phyloP scores from a whole-genome alignment of 495 filamentous ascomycete genomes.

The Beverwykella pulmonaria region DNA sequence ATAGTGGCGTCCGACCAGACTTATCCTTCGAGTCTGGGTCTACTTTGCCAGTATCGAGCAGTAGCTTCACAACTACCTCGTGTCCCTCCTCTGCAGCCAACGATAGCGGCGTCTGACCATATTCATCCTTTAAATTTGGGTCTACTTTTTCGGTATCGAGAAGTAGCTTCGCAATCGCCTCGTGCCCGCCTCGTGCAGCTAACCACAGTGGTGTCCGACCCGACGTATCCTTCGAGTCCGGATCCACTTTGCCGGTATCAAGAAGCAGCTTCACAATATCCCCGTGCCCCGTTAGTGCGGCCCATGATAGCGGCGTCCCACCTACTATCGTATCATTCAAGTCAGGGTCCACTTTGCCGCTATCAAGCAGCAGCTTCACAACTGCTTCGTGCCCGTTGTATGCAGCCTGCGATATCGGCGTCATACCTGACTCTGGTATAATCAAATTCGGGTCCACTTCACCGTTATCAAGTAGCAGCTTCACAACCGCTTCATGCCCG shows the following conservation, averaged over 20 bases:
- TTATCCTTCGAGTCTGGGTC: neutral
- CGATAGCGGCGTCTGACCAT: slow-evolving; percentile 7
- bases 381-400: slow-evolving; percentile 6
- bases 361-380: slow-evolving; percentile 17
- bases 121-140: neutral
- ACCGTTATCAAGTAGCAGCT: neutral
- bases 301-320: no score
- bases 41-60: slow-evolving; percentile 8
- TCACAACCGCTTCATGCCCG: neutral
- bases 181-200: slow-evolving; percentile 4
- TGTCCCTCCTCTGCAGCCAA: slow-evolving; percentile 6
- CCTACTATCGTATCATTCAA: neutral
- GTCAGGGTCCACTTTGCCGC: slow-evolving; percentile 4
- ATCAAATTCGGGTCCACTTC: neutral
- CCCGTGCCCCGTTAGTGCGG: no score
- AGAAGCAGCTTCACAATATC: no score
- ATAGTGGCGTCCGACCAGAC: no score
- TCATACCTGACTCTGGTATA: neutral
- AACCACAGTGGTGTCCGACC: slow-evolving; percentile 8
- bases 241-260: no score
- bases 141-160: slow-evolving; percentile 6
- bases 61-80: slow-evolving; percentile 9
- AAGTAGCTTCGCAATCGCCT: neutral
- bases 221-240: slow-evolving; percentile 4
- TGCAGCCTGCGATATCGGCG: slow-evolving; percentile 4